Percentiles rank a stretch among this genome's conserved stretches.
These are phyloP conservation scores for Plasmodium vivax DNA, from an alignment of 169 alveolate species.

Conservation along the genomic window DNA sequence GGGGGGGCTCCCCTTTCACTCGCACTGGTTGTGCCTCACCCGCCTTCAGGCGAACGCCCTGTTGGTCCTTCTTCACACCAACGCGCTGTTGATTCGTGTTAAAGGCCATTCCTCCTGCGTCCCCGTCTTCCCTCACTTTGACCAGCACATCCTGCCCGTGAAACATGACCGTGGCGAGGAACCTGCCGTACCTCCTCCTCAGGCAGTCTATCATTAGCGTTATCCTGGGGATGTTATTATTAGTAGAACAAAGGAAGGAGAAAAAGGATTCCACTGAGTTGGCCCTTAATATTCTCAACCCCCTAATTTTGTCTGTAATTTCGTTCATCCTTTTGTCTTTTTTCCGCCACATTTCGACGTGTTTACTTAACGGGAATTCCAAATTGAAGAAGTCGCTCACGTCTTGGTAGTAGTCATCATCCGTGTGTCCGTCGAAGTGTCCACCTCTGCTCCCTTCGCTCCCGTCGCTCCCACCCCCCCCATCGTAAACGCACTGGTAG, in stretches of 20 bases:
- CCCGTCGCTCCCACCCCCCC: not conserved
- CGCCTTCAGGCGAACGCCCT: not conserved
- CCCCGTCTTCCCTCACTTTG: not conserved
- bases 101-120: conserved; percentile 6
- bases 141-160: conserved; percentile 19
- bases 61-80: not conserved
- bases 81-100: not conserved
- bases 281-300: conserved; percentile 79
- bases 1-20: not conserved
- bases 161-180: conserved; percentile 65
- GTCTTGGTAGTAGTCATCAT: conserved; percentile 1
- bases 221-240: conserved; percentile 84
- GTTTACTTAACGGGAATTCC: conserved; percentile 54
- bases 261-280: conserved; percentile 84
- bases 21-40: not conserved
- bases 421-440: no score
- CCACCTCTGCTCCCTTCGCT: no score
- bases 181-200: conserved; percentile 75
- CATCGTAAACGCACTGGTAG: conserved; percentile 51
- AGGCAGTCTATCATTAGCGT: conserved; percentile 78
- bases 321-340: conserved; percentile 77
- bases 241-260: conserved; percentile 86
- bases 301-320: conserved; percentile 71
- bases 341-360: conserved; percentile 65
- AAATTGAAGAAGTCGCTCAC: conserved; percentile 47